Evolutionary conservation across 495 filamentous ascomycete species (phyloP).

Genomic region (Trichoderma asperelloides): DNA sequence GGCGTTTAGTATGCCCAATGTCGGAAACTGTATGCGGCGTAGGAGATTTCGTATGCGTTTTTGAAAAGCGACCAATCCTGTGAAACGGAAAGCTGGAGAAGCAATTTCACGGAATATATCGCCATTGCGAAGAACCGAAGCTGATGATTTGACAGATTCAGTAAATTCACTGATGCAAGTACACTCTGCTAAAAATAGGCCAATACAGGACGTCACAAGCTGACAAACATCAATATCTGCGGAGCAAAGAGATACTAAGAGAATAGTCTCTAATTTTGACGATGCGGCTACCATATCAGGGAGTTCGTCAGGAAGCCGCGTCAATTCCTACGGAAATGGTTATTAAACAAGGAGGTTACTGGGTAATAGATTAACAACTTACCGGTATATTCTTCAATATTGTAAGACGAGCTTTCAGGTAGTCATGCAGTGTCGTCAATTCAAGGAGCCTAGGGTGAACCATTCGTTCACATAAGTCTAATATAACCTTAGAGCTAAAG

Average conservation of each 20-base stretch:
- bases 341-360: not conserved
- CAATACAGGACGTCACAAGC: constrained; percentile 51
- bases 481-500: constrained; percentile 38
- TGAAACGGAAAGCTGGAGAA: constrained; percentile 53
- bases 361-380: not conserved
- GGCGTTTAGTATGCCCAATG: constrained; percentile 49
- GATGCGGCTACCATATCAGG: constrained; percentile 39
- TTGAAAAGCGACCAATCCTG: constrained; percentile 57
- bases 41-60: constrained; percentile 49
- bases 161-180: constrained; percentile 41
- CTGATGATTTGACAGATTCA: constrained; percentile 36
- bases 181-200: constrained; percentile 54
- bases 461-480: constrained; percentile 40
- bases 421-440: constrained; percentile 41
- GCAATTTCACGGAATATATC: constrained; percentile 53
- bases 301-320: constrained; percentile 37
- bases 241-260: constrained; percentile 53
- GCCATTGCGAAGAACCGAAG: constrained; percentile 48
- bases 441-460: constrained; percentile 30
- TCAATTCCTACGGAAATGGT: constrained; percentile 30
- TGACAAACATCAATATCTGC: constrained; percentile 54
- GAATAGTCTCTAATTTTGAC: constrained; percentile 46
- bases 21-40: constrained; percentile 50
- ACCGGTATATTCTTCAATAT: constrained; percentile 41
- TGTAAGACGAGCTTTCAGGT: constrained; percentile 39